These are phyloP conservation scores for Clitopilus hobsonii DNA, from an alignment of 768 basidiomycete genomes.

Conservation along the genomic window DNA sequence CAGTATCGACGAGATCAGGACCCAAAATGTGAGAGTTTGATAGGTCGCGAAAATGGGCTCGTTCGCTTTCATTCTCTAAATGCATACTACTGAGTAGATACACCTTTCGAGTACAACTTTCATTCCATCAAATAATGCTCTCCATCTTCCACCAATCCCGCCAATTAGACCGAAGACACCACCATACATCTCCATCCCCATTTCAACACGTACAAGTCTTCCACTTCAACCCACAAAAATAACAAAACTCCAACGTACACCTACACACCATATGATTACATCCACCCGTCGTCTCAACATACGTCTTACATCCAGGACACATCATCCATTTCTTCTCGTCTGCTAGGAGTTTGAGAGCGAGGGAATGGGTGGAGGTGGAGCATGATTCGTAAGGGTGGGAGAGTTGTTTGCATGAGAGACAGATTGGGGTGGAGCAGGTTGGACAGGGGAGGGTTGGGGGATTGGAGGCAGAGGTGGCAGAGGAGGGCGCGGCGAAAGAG, in stretches of 20 bases:
- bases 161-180: too few relatives aligned
- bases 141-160: too few relatives aligned
- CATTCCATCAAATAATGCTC: too few relatives aligned
- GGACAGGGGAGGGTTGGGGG: conserved; percentile 32
- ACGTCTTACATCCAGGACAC: not conserved
- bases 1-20: too few relatives aligned
- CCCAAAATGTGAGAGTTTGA: too few relatives aligned
- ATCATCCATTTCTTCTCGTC: not conserved
- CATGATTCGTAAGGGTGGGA: not conserved
- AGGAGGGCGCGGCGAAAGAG: too few relatives aligned
- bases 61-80: too few relatives aligned
- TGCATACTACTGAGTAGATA: too few relatives aligned
- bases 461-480: too few relatives aligned
- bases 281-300: not conserved
- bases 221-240: not conserved
- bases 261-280: not conserved
- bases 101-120: too few relatives aligned
- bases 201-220: not conserved
- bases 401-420: not conserved
- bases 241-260: conserved; percentile 1
- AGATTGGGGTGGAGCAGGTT: not conserved
- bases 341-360: not conserved
- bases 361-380: not conserved
- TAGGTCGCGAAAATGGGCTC: too few relatives aligned
- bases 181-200: too few relatives aligned